These are phyloP conservation scores for Fusarium palustre DNA, from an alignment of 2,329 filamentous ascomycete genomes.

Conservation along the genomic window DNA sequence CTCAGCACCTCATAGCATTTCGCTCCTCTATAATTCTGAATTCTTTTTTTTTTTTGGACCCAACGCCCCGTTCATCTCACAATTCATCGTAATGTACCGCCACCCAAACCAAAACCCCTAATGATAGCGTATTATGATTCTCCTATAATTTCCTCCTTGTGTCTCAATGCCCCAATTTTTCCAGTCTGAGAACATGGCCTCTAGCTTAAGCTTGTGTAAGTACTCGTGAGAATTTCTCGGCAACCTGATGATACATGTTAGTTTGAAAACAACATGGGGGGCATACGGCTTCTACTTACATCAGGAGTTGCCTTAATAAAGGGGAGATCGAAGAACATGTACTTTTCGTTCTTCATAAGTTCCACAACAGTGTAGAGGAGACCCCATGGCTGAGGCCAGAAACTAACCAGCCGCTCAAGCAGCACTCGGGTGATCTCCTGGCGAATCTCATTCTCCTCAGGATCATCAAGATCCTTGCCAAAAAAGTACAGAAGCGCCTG, in stretches of 20 bases:
- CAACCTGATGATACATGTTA: slow-evolving; percentile 47
- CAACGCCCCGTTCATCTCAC: slow-evolving; percentile 41
- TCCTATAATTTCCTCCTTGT: slow-evolving; percentile 35
- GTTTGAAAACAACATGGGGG: background rate
- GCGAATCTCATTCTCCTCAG: slow-evolving; percentile 83
- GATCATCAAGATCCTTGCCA: slow-evolving; percentile 76
- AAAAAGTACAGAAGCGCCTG: slow-evolving; percentile 88
- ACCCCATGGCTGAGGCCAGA: slow-evolving; percentile 96
- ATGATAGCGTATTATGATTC: slow-evolving; percentile 31
- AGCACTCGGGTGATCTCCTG: slow-evolving; percentile 92
- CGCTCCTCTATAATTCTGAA: slow-evolving; percentile 47
- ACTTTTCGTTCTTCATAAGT: slow-evolving; percentile 89
- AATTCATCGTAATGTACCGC: slow-evolving; percentile 37
- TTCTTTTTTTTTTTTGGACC: slow-evolving; percentile 41
- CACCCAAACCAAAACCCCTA: slow-evolving; percentile 40
- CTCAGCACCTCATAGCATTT: slow-evolving; percentile 31
- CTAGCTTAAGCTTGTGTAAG: slow-evolving; percentile 50
- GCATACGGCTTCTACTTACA: slow-evolving; percentile 61
- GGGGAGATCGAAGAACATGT: slow-evolving; percentile 90
- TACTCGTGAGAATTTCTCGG: slow-evolving; percentile 53
- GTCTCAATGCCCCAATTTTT: slow-evolving; percentile 24
- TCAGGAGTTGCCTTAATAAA: slow-evolving; percentile 93
- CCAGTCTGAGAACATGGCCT: slow-evolving; percentile 7
- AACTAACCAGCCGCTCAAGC: slow-evolving; percentile 86
- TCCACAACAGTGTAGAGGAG: slow-evolving; percentile 89